phyloP scores from a whole-genome alignment of 768 basidiomycete species.

The Suillus americanus region DNA sequence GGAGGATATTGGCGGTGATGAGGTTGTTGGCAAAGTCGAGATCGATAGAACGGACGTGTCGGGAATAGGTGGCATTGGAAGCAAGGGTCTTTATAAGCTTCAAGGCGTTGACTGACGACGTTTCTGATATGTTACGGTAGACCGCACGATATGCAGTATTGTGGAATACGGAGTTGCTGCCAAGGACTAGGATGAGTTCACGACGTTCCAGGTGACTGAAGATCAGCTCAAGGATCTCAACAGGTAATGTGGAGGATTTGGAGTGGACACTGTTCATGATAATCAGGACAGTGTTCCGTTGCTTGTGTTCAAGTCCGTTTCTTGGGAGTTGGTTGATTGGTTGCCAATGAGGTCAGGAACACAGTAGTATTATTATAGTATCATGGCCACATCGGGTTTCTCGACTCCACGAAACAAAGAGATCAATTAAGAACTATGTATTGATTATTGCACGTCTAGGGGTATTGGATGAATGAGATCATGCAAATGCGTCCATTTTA shows the following conservation, averaged over 20 bases:
- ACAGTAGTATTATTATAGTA: neutral
- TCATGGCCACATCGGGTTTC: neutral
- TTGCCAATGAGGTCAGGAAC: too few species aligned
- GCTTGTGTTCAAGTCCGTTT: neutral
- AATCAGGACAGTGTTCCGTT: neutral
- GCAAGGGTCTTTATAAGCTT: conserved; percentile 41
- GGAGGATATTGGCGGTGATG: conserved; percentile 50
- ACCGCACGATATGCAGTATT: conserved; percentile 31
- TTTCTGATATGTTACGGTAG: conserved; percentile 38
- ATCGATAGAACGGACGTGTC: conserved; percentile 46
- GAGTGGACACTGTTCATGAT: neutral
- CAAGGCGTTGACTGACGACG: conserved; percentile 31
- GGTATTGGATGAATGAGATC: conserved; percentile 5
- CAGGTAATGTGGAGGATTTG: conserved; percentile 25
- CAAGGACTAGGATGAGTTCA: conserved; percentile 28
- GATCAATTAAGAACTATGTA: neutral
- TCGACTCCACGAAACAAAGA: neutral
- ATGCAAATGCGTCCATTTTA: conserved; percentile 5
- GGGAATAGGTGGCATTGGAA: conserved; percentile 35
- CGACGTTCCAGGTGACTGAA: conserved; percentile 23
- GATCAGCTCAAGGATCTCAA: conserved; percentile 37
- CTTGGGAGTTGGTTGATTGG: neutral
- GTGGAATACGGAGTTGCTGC: conserved; percentile 26
- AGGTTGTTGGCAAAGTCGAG: conserved; percentile 38
- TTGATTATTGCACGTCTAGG: conserved; percentile 15